These are phyloP conservation scores for Fragosphaeria purpurea DNA, from an alignment of 2,329 filamentous ascomycete genomes.

Conservation along the genomic window DNA sequence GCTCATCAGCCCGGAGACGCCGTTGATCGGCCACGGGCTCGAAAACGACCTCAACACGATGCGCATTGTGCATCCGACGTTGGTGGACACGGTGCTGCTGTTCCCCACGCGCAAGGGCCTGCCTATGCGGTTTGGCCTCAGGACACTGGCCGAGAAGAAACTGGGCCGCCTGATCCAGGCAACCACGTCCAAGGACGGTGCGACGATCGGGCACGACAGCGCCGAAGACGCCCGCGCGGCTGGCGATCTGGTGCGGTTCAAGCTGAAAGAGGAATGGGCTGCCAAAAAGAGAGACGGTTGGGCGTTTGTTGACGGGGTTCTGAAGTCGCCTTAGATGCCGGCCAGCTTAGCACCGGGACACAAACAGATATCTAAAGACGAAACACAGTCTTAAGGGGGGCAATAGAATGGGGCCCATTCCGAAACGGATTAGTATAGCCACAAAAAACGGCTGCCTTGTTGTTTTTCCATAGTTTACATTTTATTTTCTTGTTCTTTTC, in stretches of 20 bases:
- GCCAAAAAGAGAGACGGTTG: constrained; percentile 58
- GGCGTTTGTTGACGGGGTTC: constrained; percentile 40
- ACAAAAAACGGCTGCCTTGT: too few relatives aligned
- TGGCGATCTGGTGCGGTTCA: constrained; percentile 70
- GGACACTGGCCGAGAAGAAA: constrained; percentile 57
- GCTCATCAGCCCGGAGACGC: constrained; percentile 64
- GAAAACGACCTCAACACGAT: constrained; percentile 85
- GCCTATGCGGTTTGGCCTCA: constrained; percentile 70
- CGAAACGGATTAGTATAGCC: too few relatives aligned
- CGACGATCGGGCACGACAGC: constrained; percentile 66
- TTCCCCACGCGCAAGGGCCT: constrained; percentile 71
- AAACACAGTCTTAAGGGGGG: too few relatives aligned
- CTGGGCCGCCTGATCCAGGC: constrained; percentile 67
- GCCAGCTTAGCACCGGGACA: too few relatives aligned
- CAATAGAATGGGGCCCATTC: too few relatives aligned
- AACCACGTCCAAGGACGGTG: constrained; percentile 15
- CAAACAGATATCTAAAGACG: too few relatives aligned
- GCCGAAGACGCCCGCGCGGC: constrained; percentile 85
- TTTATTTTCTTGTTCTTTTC: too few relatives aligned
- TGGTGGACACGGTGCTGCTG: constrained; percentile 30
- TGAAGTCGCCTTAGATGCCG: too few relatives aligned
- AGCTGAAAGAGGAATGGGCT: constrained; percentile 61
- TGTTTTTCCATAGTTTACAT: too few relatives aligned
- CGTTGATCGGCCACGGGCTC: constrained; percentile 83
- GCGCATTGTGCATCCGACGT: constrained; percentile 15